Percentiles rank a stretch among this genome's conserved stretches.
These are phyloP conservation scores for Fraxinus americana DNA, from an alignment of 257 asterid species.

Conservation along the genomic window DNA sequence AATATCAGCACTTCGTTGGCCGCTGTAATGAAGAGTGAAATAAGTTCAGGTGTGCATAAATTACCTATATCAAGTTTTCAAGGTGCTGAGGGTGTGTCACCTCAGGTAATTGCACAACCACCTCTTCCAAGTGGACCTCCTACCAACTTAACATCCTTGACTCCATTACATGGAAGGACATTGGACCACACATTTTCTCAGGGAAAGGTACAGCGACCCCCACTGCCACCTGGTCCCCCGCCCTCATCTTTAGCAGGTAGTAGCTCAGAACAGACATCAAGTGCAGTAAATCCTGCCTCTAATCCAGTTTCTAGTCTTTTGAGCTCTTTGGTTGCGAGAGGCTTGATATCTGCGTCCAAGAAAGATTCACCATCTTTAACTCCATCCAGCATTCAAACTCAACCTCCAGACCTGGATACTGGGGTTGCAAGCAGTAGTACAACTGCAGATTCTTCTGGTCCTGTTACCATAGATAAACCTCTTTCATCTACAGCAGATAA, in stretches of 20 bases:
- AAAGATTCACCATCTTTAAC: slow-evolving; percentile 38
- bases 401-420: slow-evolving; percentile 41
- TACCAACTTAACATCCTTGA: slow-evolving; percentile 23
- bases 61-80: slow-evolving; percentile 31
- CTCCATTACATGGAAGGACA: slow-evolving; percentile 29
- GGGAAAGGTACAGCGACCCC: slow-evolving; percentile 40
- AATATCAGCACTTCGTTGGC: slow-evolving; percentile 57
- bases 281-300: slow-evolving; percentile 44
- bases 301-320: slow-evolving; percentile 78
- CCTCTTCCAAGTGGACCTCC: slow-evolving; percentile 35
- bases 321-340: slow-evolving; percentile 78
- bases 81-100: slow-evolving; percentile 36
- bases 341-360: slow-evolving; percentile 70
- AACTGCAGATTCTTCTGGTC: slow-evolving; percentile 40
- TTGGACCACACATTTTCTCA: slow-evolving; percentile 32
- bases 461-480: slow-evolving; percentile 39
- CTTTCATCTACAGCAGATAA: slow-evolving; percentile 28
- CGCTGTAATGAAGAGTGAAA: slow-evolving; percentile 59
- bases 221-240: slow-evolving; percentile 31
- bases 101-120: slow-evolving; percentile 31
- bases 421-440: slow-evolving; percentile 39
- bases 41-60: slow-evolving; percentile 35
- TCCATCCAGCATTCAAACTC: slow-evolving; percentile 35
- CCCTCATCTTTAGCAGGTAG: slow-evolving; percentile 37
- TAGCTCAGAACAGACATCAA: slow-evolving; percentile 38